These are phyloP conservation scores for Mediolabrus comicus DNA, from an alignment of 108 stramenopile genomes.

Conservation along the genomic window DNA sequence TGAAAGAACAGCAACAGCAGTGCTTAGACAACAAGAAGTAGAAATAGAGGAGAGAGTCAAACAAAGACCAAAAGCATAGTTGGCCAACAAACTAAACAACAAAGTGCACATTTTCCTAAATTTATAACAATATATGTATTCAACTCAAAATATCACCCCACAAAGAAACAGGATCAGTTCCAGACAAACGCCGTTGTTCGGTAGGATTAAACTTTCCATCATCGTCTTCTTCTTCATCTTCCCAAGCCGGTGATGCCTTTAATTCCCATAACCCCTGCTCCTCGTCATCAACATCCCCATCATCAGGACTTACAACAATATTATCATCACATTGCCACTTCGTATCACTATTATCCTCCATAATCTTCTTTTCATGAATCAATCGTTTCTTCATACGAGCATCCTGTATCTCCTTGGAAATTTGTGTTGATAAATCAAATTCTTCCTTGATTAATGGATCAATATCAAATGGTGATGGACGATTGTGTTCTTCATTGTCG, in stretches of 20 bases:
- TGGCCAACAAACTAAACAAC: too few relatives aligned
- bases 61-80: too few relatives aligned
- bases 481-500: not conserved
- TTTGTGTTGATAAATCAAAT: conserved; percentile 16
- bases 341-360: not conserved
- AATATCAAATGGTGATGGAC: conserved; percentile 26
- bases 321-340: too few relatives aligned
- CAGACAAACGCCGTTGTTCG: conserved; percentile 20
- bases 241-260: not conserved
- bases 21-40: too few relatives aligned
- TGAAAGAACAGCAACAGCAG: too few relatives aligned
- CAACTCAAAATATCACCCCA: conserved; percentile 25
- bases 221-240: conserved; percentile 6
- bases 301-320: not conserved
- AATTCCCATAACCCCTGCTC: not conserved
- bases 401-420: conserved; percentile 13
- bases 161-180: conserved; percentile 14
- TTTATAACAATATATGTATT: too few relatives aligned
- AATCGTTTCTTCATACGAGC: not conserved
- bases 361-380: conserved; percentile 16
- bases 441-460: conserved; percentile 11
- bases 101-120: too few relatives aligned
- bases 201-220: conserved; percentile 17
- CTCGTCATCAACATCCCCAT: not conserved
- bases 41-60: too few relatives aligned